Base-by-base conservation (phyloP, 2,329 filamentous ascomycete genomes). In the Stemphylium vesicarium region DNA sequence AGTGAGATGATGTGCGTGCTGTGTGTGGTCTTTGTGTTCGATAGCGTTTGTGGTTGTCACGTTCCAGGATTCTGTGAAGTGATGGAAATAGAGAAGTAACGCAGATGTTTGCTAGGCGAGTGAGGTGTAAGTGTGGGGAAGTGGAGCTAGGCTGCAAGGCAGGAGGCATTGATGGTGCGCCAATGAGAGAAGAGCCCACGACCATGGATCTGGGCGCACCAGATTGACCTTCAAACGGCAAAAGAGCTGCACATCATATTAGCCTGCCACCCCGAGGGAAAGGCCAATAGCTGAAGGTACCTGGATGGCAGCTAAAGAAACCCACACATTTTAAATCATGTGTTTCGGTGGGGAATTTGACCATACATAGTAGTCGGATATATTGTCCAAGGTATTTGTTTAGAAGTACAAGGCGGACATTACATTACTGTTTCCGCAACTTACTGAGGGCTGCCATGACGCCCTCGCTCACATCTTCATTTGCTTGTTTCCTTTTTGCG, bases 371-470 rank as follows among this genome's bases (percentile, higher is more conserved):
- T 11, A 4, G 26, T 29, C 8, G 26, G 26, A 16, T 13, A 10
- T 6, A 10, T 36, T 15, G 8, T 39, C 13, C 4, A 12, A 26
- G 15, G n/a, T 12, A 13, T 20, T 18, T 16, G 12, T 45, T 16
- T 16, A 4, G 10, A 11, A 12, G 13, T 36, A 24, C 7, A n/a
- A 24, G 12, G 13, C 12, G 32, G 16, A n/a, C n/a, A 6, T 11
- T 29, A 4, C 9, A 37, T 33, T 43, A 74, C 42, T 73, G 66
- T 45, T 76, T 66, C 56, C 85, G 76, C 43, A 87, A 69, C 62
- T 81, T 86, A 42, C 79, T 82, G 45, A 88, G 68, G 4, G 85
- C 85, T 26, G 83, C 82, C 75, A 82, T 80, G 45, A 88, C 80
- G 9, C 85, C 85, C 43, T 85, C 83, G 61, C 79, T 82, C 56